phyloP scores from a whole-genome alignment of 805 yeast genomes.

The Pachysolen tannophilus region DNA sequence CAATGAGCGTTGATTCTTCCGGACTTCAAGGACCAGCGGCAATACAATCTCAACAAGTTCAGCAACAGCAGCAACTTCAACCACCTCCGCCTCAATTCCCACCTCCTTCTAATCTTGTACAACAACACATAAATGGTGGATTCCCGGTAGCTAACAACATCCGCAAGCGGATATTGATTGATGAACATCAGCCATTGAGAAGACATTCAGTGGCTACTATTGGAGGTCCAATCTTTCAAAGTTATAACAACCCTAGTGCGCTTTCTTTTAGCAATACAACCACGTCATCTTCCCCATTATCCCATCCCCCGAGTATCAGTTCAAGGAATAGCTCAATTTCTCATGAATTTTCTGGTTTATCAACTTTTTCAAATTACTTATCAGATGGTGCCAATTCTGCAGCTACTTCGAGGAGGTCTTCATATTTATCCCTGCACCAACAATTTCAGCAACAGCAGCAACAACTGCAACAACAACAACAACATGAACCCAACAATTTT shows the following conservation, averaged over 20 bases:
- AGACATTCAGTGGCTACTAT: neutral
- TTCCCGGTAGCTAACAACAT: too few species aligned
- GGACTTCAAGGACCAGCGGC: slow-evolving; percentile 4
- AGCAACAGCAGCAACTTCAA: slow-evolving; percentile 9
- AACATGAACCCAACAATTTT: neutral
- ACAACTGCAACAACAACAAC: too few species aligned
- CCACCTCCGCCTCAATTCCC: slow-evolving; percentile 10
- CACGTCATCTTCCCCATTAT: slow-evolving; percentile 19
- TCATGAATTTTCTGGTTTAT: slow-evolving; percentile 21
- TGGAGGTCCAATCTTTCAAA: neutral
- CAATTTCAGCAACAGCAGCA: too few species aligned
- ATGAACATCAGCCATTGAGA: neutral
- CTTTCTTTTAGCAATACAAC: slow-evolving; percentile 2
- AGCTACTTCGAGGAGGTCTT: slow-evolving; percentile 19
- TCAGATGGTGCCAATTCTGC: slow-evolving; percentile 14
- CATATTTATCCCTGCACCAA: slow-evolving; percentile 14
- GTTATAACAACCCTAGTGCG: neutral
- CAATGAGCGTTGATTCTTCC: slow-evolving; percentile 5
- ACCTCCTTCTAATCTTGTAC: slow-evolving; percentile 4
- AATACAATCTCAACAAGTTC: slow-evolving; percentile 7
- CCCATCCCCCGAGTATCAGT: slow-evolving; percentile 17
- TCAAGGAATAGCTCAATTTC: slow-evolving; percentile 25
- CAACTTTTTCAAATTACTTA: slow-evolving; percentile 13
- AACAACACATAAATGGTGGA: slow-evolving; percentile 2
- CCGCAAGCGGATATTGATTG: too few species aligned